These are phyloP conservation scores for Talaromyces liani DNA, from an alignment of 495 filamentous ascomycete species.

Conservation along the genomic window DNA sequence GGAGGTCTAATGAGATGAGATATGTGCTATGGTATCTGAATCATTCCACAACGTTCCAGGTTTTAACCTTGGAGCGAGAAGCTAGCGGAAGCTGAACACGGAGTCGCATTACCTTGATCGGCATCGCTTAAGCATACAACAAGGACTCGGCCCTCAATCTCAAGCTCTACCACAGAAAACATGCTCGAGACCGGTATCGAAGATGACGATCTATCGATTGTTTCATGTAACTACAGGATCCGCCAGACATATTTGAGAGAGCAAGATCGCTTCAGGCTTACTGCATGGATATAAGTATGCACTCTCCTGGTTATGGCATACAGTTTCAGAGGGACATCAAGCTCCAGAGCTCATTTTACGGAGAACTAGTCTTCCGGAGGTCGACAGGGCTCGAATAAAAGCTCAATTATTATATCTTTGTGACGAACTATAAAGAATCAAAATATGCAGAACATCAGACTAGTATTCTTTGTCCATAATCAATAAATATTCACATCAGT, in stretches of 20 bases:
- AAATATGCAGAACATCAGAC: not conserved
- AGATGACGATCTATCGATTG: not conserved
- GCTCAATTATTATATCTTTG: not conserved
- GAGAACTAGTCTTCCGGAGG: too few species aligned
- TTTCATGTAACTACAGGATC: not conserved
- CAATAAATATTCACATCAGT: not conserved
- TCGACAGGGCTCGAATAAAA: not conserved
- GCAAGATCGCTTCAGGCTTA: not conserved
- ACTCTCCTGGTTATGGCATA: too few species aligned
- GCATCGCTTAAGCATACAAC: not conserved
- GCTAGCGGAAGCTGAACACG: not conserved
- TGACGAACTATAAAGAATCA: not conserved
- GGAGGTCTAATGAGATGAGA: slow-evolving; percentile 52
- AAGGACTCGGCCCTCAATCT: not conserved
- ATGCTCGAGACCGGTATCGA: not conserved
- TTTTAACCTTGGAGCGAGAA: not conserved
- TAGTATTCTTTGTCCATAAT: not conserved
- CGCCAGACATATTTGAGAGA: not conserved
- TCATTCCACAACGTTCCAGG: not conserved
- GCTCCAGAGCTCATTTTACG: not conserved
- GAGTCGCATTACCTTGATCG: not conserved
- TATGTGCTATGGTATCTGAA: not conserved
- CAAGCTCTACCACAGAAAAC: not conserved
- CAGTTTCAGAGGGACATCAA: too few species aligned
- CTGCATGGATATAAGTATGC: not conserved